Evolutionary conservation across 2,329 filamentous ascomycete genomes (phyloP).

Genomic region (Fusarium tricinctum): DNA sequence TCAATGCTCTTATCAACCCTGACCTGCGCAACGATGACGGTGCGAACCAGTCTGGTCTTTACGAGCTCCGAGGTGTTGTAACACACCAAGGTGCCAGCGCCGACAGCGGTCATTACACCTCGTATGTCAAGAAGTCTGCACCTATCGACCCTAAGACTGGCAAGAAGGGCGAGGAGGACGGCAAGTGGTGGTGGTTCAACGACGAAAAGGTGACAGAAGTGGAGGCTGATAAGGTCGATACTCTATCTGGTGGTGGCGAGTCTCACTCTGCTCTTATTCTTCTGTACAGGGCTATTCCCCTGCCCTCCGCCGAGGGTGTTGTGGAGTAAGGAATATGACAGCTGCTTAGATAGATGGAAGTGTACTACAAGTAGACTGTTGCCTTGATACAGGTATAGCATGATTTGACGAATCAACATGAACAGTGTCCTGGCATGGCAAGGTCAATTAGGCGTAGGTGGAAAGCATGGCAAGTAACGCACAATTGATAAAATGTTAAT

Average conservation of each 20-base stretch:
- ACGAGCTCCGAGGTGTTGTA: constrained; percentile 93
- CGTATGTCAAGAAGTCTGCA: constrained; percentile 94
- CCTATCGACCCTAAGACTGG: constrained; percentile 80
- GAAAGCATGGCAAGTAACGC: constrained; percentile 30
- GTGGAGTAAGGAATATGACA: constrained; percentile 43
- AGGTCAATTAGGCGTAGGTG: constrained; percentile 34
- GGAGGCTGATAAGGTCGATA: constrained; percentile 89
- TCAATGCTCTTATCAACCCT: constrained; percentile 81
- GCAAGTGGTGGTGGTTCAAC: constrained; percentile 99
- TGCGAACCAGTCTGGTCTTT: constrained; percentile 93
- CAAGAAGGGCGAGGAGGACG: constrained; percentile 84
- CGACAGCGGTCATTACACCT: constrained; percentile 97
- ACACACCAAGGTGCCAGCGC: constrained; percentile 97
- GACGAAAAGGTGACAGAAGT: constrained; percentile 98
- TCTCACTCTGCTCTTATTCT: constrained; percentile 86
- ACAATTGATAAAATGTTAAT: constrained; percentile 31
- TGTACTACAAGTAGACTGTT: constrained; percentile 2
- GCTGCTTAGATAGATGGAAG: not conserved
- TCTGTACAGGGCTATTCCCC: constrained; percentile 80
- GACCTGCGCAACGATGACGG: constrained; percentile 82
- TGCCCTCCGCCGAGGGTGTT: constrained; percentile 70
- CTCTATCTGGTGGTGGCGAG: constrained; percentile 89
- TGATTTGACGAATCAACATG: constrained; percentile 31
- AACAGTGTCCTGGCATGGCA: constrained; percentile 24
- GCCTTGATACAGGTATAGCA: constrained; percentile 10